Evolutionary conservation across 352 stramenopile species (phyloP).

Genomic region (Phytophthora boehmeriae): DNA sequence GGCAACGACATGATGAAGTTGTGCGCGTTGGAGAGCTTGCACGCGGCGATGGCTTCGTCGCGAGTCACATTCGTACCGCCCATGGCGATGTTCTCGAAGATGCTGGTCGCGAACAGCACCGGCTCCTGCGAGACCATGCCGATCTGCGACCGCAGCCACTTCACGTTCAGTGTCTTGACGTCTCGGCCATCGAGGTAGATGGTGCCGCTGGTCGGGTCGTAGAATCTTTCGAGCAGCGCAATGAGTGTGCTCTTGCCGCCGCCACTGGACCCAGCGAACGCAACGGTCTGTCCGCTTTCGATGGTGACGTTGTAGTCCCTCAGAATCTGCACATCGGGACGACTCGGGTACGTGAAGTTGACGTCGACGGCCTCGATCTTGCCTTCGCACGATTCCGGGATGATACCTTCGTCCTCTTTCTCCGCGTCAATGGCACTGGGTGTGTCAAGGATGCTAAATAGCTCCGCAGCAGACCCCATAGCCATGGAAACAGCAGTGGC

Average conservation of each 20-base stretch:
- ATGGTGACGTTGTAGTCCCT: conserved; percentile 17
- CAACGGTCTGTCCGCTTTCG: conserved; percentile 15
- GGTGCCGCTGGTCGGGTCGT: conserved; percentile 59
- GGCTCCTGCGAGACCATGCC: conserved; percentile 73
- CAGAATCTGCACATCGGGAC: conserved; percentile 27
- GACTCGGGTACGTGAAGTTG: conserved; percentile 62
- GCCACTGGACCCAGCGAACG: conserved; percentile 17
- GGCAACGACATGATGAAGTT: conserved; percentile 79
- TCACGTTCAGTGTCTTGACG: conserved; percentile 67
- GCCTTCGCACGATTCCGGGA: conserved; percentile 29
- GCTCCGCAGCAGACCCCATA: conserved; percentile 33
- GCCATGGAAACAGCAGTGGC: conserved; percentile 45
- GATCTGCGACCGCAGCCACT: conserved; percentile 52
- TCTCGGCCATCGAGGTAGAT: conserved; percentile 74
- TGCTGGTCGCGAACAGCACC: conserved; percentile 76
- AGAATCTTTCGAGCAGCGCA: conserved; percentile 64
- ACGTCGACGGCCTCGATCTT: conserved; percentile 51
- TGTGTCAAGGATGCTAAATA: conserved; percentile 61
- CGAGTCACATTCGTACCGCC: conserved; percentile 43
- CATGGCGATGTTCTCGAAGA: conserved; percentile 85
- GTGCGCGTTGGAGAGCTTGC: conserved; percentile 46
- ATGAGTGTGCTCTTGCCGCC: conserved; percentile 35
- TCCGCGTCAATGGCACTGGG: conserved; percentile 51
- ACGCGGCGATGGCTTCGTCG: conserved; percentile 78
- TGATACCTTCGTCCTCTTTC: conserved; percentile 22